Base-by-base conservation (phyloP, 352 stramenopile species). In the Phytophthora lateralis region DNA sequence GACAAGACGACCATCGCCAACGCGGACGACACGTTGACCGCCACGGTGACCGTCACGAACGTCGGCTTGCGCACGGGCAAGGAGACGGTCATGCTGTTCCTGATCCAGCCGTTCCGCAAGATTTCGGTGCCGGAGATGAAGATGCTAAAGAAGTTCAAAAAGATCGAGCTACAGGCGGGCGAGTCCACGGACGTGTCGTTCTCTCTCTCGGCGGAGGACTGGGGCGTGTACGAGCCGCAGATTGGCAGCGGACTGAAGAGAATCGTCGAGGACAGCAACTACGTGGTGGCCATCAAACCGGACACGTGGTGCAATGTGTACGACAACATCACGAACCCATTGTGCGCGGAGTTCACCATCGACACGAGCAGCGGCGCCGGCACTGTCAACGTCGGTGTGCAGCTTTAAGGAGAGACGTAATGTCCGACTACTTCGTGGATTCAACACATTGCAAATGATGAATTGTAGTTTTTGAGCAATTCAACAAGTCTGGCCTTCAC, bases 21-120 rank as follows among this genome's bases (percentile, higher is more conserved):
- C 57, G 71, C 47, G 17, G 79, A 51, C 10, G 55, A 66, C 4
- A 54, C 67, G 14, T 9, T 75, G n/a, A 66, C 54, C 2, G 79
- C 82, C 15, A 81, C 55, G 1, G 70, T 93, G 17, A 85, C 69
- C 0, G 86, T 97, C 34, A 86, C 65, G 4, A 96, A 96, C 71
- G 71, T 63, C 0, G 87, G 87, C 0, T 45, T 47, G 8, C 41
- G 59, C 7, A 61, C 66, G 1, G 85, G 84, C 14, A 89, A 95
- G 53, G 82, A 96, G 56, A 85, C 70, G 0, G 75, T 93, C n/a
- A 78, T 96, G 55, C 50, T 96, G 35, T 90, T 97, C 42, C 62
- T 95, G 39, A 85, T 75, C 12, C 82, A 89, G 53, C 78, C 81
- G 37, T 82, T 76, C 49, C 83, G 81, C 27, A 45, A 59, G 21